A percentile compares a stretch with the other conserved stretches of the same genome.
phyloP scores from a whole-genome alignment of 2,329 filamentous ascomycete species.

The Diplodia sapinea region DNA sequence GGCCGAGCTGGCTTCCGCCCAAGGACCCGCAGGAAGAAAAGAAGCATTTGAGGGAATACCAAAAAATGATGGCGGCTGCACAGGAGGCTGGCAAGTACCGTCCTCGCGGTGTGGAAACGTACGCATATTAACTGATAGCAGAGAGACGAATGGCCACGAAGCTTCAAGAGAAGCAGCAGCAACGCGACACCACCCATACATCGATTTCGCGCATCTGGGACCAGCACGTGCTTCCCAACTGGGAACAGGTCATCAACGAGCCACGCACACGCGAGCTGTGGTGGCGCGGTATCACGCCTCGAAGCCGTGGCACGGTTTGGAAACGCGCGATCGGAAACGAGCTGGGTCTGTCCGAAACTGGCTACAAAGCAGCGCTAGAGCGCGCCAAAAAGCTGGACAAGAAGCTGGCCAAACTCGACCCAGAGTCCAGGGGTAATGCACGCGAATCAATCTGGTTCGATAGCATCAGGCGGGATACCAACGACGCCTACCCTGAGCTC shows the following conservation, averaged over 20 bases:
- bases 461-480: constrained; percentile 68
- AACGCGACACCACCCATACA: constrained; percentile 58
- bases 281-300: constrained; percentile 79
- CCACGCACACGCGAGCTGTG: constrained; percentile 75
- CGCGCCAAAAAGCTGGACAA: constrained; percentile 69
- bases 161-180: constrained; percentile 59
- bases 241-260: constrained; percentile 72
- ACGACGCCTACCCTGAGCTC: constrained; percentile 72
- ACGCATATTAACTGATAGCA: constrained; percentile 33
- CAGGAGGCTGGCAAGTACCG: constrained; percentile 60
- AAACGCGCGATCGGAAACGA: constrained; percentile 74
- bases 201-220: constrained; percentile 70
- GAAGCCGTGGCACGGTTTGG: constrained; percentile 74
- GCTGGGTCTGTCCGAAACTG: constrained; percentile 68
- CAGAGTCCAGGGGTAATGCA: constrained; percentile 54
- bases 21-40: constrained; percentile 91
- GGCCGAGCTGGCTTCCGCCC: constrained; percentile 83
- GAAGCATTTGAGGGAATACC: constrained; percentile 83
- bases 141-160: constrained; percentile 59
- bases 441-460: constrained; percentile 67
- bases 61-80: constrained; percentile 76
- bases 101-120: not conserved
- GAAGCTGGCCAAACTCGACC: constrained; percentile 55
- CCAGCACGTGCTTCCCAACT: constrained; percentile 75
- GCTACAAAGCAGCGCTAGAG: constrained; percentile 72